Base-by-base conservation (phyloP, 352 stramenopile genomes). In the Pythium graminicola region DNA sequence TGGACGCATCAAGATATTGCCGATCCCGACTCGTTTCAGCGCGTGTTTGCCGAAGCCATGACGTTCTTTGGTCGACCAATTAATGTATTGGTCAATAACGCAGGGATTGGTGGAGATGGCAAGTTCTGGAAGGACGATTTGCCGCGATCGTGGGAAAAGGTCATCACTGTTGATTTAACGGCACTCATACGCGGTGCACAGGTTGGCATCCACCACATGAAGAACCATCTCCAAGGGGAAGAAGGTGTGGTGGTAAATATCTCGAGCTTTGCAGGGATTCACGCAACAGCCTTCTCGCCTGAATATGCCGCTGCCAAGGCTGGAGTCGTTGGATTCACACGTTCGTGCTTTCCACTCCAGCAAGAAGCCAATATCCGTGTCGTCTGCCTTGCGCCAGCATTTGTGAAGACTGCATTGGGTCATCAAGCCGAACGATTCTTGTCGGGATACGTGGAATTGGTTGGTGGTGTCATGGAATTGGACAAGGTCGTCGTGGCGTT, bases 11-110 rank as follows among this genome's bases (percentile, higher is more conserved):
- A 91, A 64, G 70, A 89, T 51, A 73, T 91, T 43, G 72, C 67
- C 29, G 78, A 89, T 42, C 55, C 69, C 26, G 64, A 71, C 43
- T 79, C 67, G 47, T 91, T 89, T 64, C 52, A 70, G 27, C 68
- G 60, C 4, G 70, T 61, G 10, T 91, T 88, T 40, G 72, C 73
- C n/a, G 71, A 72, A 39, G 80, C 76, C 47, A 60, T 32, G 51
- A 65, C 69, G 53, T 81, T 77, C 54, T 89, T 91, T 44, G 65
- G 69, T n/a, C 39, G 41, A 17, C 68, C 66, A 1, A 65, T 87
- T 3, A 91, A 91, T 55, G 36, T 89, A 35, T 69, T 91, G 23
- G 81, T 80, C 2, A 91, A 91, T 64, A 91, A 91, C 54, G 81
- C 81, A 8, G 81, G 81, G 14, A 89, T 91, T 23, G 69, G 61